phyloP scores from a whole-genome alignment of 1,139 yeast genomes.

The Yamadazyma mexicana region DNA sequence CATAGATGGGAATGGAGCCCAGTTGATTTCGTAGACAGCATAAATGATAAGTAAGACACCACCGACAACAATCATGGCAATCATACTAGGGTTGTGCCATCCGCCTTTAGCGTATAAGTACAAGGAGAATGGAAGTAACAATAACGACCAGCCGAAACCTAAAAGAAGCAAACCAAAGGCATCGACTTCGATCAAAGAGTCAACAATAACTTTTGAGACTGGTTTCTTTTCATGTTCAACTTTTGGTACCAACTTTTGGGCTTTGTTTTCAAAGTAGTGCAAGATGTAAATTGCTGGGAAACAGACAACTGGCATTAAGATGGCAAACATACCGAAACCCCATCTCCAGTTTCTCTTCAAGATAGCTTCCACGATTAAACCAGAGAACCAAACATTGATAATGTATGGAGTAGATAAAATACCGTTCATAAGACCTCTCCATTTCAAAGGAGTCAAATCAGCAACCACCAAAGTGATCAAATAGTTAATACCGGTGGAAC shows the following conservation, averaged over 20 bases:
- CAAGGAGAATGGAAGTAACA: conserved; percentile 34
- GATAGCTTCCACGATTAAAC: conserved; percentile 28
- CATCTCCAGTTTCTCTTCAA: conserved; percentile 36
- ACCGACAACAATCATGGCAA: conserved; percentile 38
- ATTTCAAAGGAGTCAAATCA: conserved; percentile 35
- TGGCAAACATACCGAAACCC: conserved; percentile 43
- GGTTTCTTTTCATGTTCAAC: conserved; percentile 4
- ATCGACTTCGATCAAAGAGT: conserved; percentile 23
- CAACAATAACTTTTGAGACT: conserved; percentile 1
- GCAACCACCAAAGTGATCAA: conserved; percentile 24
- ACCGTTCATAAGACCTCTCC: conserved; percentile 28
- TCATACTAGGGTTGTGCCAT: conserved; percentile 35
- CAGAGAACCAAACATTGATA: conserved; percentile 32
- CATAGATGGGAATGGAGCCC: conserved; percentile 32
- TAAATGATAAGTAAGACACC: conserved; percentile 26
- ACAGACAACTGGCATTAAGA: conserved; percentile 30
- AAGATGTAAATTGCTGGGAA: conserved; percentile 28
- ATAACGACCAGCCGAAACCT: conserved; percentile 34
- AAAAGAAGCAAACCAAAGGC: conserved; percentile 33
- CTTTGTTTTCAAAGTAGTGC: conserved; percentile 25
- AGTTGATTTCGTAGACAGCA: conserved; percentile 24
- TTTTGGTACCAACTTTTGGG: conserved; percentile 8
- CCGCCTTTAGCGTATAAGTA: conserved; percentile 24
- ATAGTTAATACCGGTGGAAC: conserved; percentile 21
- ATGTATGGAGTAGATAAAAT: conserved; percentile 29